Conservation (phyloP, 2,329 filamentous ascomycete species). For the Neofusicoccum cordaticola region DNA sequence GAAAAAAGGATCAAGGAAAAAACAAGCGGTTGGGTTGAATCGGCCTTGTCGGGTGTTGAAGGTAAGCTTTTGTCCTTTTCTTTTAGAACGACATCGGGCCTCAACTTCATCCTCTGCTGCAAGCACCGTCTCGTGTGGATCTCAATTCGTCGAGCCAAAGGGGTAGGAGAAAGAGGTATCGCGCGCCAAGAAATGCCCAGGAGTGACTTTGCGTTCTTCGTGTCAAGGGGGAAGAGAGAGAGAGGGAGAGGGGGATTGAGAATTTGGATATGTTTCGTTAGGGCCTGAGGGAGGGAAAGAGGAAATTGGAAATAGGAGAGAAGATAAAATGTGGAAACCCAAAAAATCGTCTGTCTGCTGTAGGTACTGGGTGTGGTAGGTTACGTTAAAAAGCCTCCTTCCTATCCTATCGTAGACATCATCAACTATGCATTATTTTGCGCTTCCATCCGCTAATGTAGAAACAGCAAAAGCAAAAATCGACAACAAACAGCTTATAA, state of each 20-base stretch:
- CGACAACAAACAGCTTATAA: not conserved
- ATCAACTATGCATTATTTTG: not conserved
- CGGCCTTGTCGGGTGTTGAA: too few species aligned
- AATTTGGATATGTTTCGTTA: not conserved
- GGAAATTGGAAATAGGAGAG: not conserved
- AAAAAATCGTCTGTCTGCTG: conserved; percentile 5
- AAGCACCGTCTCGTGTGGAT: too few species aligned
- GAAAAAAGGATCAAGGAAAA: too few species aligned
- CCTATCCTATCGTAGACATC: conserved; percentile 15
- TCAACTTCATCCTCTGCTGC: too few species aligned
- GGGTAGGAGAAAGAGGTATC: not conserved
- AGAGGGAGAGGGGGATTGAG: not conserved
- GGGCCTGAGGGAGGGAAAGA: not conserved
- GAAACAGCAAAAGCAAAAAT: not conserved
- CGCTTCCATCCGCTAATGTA: not conserved
- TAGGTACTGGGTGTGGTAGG: conserved; percentile 8
- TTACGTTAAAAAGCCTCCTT: conserved; percentile 13
- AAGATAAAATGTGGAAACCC: not conserved
- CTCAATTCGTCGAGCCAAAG: not conserved
- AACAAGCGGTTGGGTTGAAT: too few species aligned
- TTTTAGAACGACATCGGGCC: not conserved
- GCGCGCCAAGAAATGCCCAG: conserved; percentile 1
- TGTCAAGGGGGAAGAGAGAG: not conserved
- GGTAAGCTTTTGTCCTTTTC: too few species aligned
- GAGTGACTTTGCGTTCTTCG: not conserved